Base-by-base conservation (phyloP, 2,329 filamentous ascomycete species). In the Phaeomoniella chlamydospora region DNA sequence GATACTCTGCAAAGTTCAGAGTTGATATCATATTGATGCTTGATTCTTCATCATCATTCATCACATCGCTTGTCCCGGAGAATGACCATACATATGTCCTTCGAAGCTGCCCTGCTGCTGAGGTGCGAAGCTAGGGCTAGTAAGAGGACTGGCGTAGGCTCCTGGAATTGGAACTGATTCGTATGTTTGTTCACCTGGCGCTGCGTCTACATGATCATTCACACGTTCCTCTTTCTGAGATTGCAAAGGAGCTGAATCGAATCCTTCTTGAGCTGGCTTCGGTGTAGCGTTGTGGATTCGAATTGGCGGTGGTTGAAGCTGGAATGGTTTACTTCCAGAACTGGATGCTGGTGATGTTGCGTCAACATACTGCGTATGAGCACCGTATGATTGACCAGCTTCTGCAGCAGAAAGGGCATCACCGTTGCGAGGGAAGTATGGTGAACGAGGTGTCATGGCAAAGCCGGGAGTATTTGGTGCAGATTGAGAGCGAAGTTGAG, bases 381-480 rank as follows among this genome's bases (percentile, higher is more conserved):
- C 45, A 43, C 72, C 61, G 22, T 26, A 9, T 6, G 9, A 9
- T 6, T 26, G 6, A 43, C 72, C 70, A 34, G 68, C 65, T 44
- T 73, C 68, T 2, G 67, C 64, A 14, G 56, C 52, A n/a, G 61
- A 62, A 46, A 65, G 59, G 15, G 58, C 52, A 46, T 70, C 64
- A 35, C 43, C 43, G 14, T 51, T 44, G 19, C 50, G 49, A 15
- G 59, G 56, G 39, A 49, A 56, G 37, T 52, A 55, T 39, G 58
- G 59, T 29, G 67, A 68, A 47, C 70, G 65, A 17, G 70, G 57
- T 60, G 80, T 80, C 56, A 78, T 75, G 18, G 76, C 78, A 55
- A 92, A 86, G 45, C 86, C 86, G 10, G 88, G 88, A 0, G 88
- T 94, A 67, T 94, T 94, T 47, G 88, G 88, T 4, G 86, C 87